Base-by-base conservation (phyloP, 495 filamentous ascomycete genomes). In the Baudoinia panamericana region DNA sequence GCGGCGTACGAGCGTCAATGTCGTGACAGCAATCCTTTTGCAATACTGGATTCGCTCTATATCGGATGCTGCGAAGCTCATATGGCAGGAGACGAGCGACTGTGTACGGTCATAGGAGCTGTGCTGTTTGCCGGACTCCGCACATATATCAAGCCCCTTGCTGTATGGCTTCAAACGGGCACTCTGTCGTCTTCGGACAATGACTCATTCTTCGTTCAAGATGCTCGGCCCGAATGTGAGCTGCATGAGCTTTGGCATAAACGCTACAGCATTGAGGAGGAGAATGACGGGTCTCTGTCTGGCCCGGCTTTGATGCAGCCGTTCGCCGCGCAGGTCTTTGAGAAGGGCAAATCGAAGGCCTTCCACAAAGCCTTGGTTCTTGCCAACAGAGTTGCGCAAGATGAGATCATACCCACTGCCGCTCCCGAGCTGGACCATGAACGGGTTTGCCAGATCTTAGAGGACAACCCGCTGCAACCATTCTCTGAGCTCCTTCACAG, bases 91-190 rank as follows among this genome's bases (percentile, higher is more conserved):
- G 70, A 80, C 35, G 64, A 66, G 4, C 56, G 51, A 6, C 63
- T 69, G 15, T 92, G 79, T 50, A 53, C 57, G 20, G 71, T 67
- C 30, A 66, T 86, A 12, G 72, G 71, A 8, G 60, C 60, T 3
- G 61, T 93, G 9, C 92, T 95, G 59, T 80, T 90, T 34, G 67
- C 76, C 19, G 92, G 84, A 54, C 82, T 94, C 25, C 72, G 78
- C 43, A 76, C 82, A 3, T 95, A 94, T 55, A 67, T 88, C 20
- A 74, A 72, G 10, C 83, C 85, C 0, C 75, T 95, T 20, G 69
- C 76, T 20, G 58, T 64, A 2, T 97, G 90, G 90, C 90, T 93
- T 78, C 77, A 85, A 50, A 69, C 69, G 28, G 88, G 88, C 1
- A 71, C 76, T 38, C 59, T 93, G 10, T 63, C 68, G n/a, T 48